A percentile compares a stretch with the other conserved stretches of the same genome.
Evolutionary conservation across 441 rosid genomes (phyloP).

Genomic region (Eutrema salsugineum): DNA sequence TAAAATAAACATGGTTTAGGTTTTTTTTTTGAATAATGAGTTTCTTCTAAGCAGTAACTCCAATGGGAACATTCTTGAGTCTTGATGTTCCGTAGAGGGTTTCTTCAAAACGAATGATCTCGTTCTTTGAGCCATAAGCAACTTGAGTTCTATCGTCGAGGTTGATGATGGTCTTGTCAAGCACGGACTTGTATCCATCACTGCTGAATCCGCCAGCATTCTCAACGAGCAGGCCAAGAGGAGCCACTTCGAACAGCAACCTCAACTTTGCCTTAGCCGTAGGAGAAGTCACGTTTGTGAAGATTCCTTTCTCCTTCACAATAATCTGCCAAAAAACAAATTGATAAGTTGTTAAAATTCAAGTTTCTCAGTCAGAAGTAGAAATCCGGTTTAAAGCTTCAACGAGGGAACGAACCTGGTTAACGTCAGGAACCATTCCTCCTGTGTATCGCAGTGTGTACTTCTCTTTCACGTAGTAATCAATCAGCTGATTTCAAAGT

Average conservation of each 20-base stretch:
- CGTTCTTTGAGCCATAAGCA: constrained; percentile 94
- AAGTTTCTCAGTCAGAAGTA: background rate
- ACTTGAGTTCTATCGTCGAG: constrained; percentile 97
- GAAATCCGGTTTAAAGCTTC: background rate
- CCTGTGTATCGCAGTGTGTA: constrained; percentile 98
- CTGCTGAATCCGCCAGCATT: constrained; percentile 96
- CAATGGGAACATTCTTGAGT: constrained; percentile 72
- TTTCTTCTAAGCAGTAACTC: constrained; percentile 66
- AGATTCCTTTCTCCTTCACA: constrained; percentile 93
- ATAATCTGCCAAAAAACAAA: constrained; percentile 49
- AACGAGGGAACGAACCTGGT: constrained; percentile 55
- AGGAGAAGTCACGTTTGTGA: constrained; percentile 89
- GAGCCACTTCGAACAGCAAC: constrained; percentile 92
- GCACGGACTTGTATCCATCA: constrained; percentile 76
- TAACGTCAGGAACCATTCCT: constrained; percentile 99
- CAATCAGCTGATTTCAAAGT: constrained; percentile 52
- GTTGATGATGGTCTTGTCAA: constrained; percentile 63
- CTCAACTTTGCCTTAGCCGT: constrained; percentile 93
- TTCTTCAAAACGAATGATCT: constrained; percentile 88
- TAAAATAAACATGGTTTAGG: background rate
- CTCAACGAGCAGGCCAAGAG: constrained; percentile 81
- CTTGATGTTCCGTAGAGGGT: constrained; percentile 80
- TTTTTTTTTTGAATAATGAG: background rate
- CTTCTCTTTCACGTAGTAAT: constrained; percentile 84
- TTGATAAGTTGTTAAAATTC: background rate